Evolutionary conservation across 208 protist species (phyloP).

Genomic region (Wallacemonas sp.): DNA sequence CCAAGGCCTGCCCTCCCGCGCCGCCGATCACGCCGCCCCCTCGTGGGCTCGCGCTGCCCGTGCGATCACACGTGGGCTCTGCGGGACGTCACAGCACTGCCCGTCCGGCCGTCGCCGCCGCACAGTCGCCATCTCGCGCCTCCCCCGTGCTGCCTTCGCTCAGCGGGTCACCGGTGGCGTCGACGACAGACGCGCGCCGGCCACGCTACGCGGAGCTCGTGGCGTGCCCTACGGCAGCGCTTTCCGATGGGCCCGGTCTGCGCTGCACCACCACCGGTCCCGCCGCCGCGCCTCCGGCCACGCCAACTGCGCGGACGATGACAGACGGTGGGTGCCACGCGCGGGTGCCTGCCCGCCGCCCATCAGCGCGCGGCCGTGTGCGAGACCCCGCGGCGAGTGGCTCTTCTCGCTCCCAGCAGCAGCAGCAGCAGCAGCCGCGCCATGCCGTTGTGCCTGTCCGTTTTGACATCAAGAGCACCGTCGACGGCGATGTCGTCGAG

Average conservation of each 20-base stretch:
- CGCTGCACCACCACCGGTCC: no score
- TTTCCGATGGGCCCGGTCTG: no score
- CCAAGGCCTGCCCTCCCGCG: no score
- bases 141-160: no score
- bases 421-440: neutral
- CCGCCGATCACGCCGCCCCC: neutral
- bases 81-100: neutral
- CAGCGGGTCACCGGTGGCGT: no score
- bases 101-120: neutral
- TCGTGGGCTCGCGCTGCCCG: neutral
- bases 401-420: neutral
- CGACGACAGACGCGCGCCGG: no score
- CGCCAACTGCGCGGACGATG: no score
- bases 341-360: no score
- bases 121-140: no score
- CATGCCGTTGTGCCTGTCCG: constrained; percentile 19
- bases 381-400: neutral
- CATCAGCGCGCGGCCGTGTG: no score
- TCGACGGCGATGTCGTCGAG: constrained; percentile 52
- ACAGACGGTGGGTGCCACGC: no score
- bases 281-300: no score
- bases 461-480: constrained; percentile 42
- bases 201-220: constrained; percentile 10
- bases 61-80: neutral
- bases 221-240: neutral